Evolutionary conservation across 306 rosid species (phyloP).

Genomic region (Castanopsis chinensis): DNA sequence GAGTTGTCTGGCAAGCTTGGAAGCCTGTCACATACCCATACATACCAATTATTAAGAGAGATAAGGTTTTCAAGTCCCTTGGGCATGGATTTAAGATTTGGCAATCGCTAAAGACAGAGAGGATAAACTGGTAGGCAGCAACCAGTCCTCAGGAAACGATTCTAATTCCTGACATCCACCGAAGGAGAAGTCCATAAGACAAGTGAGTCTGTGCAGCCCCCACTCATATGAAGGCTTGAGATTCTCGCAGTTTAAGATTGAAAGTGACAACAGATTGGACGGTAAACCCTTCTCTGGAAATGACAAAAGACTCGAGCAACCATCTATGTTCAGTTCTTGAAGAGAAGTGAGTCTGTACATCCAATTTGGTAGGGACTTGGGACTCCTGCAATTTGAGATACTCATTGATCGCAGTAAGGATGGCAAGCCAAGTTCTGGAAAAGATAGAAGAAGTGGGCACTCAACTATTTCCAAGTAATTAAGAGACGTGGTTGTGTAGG

Average conservation of each 20-base stretch:
- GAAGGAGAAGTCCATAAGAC: slow-evolving; percentile 20
- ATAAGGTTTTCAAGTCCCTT: slow-evolving; percentile 17
- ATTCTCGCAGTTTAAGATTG: slow-evolving; percentile 19
- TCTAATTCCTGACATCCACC: slow-evolving; percentile 29
- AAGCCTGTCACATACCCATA: slow-evolving; percentile 26
- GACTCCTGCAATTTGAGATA: slow-evolving; percentile 17
- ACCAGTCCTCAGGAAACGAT: slow-evolving; percentile 29
- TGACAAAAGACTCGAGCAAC: slow-evolving; percentile 22
- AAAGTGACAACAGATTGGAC: slow-evolving; percentile 21
- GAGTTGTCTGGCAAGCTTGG: background rate
- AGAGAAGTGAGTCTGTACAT: slow-evolving; percentile 28
- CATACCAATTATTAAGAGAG: slow-evolving; percentile 17
- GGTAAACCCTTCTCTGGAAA: slow-evolving; percentile 30
- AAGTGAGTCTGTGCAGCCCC: slow-evolving; percentile 33
- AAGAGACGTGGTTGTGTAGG: slow-evolving; percentile 24
- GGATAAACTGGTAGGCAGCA: slow-evolving; percentile 24
- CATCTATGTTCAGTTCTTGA: slow-evolving; percentile 17
- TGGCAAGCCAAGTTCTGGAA: slow-evolving; percentile 24
- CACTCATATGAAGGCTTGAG: slow-evolving; percentile 28
- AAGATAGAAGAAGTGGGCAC: slow-evolving; percentile 25
- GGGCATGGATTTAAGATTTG: slow-evolving; percentile 26
- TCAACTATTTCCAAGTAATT: slow-evolving; percentile 21
- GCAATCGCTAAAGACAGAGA: slow-evolving; percentile 29
- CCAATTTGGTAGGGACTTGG: slow-evolving; percentile 20
- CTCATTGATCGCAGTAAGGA: slow-evolving; percentile 9